A percentile compares a stretch with the other conserved stretches of the same genome.
These are phyloP conservation scores for Chlamydomonas sphaeroides DNA, from an alignment of 139 green algal species.

Conservation along the genomic window DNA sequence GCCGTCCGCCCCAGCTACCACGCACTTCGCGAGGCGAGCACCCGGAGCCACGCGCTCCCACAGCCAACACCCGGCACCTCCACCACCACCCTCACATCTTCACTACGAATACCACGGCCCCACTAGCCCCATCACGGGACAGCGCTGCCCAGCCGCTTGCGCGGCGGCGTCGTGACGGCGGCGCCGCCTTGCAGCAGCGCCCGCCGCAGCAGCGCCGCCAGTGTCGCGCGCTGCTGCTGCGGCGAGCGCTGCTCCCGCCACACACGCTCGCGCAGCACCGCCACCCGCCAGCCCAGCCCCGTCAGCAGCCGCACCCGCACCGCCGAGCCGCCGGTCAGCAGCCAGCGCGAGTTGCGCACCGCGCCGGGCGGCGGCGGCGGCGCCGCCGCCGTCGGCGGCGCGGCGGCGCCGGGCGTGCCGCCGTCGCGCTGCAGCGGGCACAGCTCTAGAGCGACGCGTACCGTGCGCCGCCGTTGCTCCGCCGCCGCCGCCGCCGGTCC, in stretches of 20 bases:
- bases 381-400: not conserved
- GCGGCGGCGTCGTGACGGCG: no score
- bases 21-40: no score
- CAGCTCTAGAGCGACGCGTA: conserved; percentile 2
- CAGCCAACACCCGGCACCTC: no score
- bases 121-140: no score
- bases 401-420: no score
- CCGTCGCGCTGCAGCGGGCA: not conserved
- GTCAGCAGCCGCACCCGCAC: conserved; percentile 21
- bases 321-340: not conserved
- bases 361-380: not conserved
- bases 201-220: not conserved
- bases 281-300: conserved; percentile 10
- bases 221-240: not conserved
- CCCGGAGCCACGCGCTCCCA: no score
- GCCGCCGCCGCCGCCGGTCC: not conserved
- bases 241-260: not conserved
- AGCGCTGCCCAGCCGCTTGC: no score
- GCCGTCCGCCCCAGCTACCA: no score
- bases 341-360: conserved; percentile 30
- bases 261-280: conserved; percentile 2
- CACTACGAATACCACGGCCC: no score
- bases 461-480: not conserved
- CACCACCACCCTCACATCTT: no score
- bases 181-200: no score